Evolutionary conservation across 441 rosid species (phyloP).

Genomic region (Populus hybrid): DNA sequence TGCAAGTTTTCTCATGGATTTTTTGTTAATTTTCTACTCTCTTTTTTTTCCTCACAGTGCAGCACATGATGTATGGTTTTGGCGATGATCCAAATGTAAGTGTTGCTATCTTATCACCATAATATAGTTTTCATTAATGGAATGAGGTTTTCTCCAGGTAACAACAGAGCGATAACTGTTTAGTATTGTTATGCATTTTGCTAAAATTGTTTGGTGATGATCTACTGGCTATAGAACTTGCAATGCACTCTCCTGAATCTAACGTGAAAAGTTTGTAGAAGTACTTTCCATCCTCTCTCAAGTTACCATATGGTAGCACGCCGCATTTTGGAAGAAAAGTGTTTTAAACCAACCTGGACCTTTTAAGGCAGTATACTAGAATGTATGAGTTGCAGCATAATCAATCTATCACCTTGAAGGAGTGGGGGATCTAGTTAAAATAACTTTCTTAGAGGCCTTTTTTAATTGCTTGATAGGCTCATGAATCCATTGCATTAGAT

Average conservation of each 20-base stretch:
- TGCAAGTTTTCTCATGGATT: not conserved
- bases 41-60: conserved; percentile 39
- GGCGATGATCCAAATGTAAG: conserved; percentile 90
- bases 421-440: not conserved
- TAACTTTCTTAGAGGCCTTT: not conserved
- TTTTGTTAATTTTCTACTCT: not conserved
- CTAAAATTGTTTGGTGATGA: not conserved
- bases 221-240: not conserved
- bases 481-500: not conserved
- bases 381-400: not conserved
- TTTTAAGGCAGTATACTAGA: not conserved
- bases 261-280: not conserved
- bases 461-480: not conserved
- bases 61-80: conserved; percentile 97
- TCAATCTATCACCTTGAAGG: not conserved
- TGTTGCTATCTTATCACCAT: not conserved
- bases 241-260: not conserved
- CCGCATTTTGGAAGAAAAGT: not conserved
- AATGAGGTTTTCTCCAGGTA: not conserved
- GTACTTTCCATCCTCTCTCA: not conserved
- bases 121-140: not conserved
- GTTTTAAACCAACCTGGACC: not conserved
- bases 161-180: not conserved
- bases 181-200: not conserved
- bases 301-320: not conserved